phyloP scores from a whole-genome alignment of 2,329 filamentous ascomycete species.

The Ophiostoma sp. region DNA sequence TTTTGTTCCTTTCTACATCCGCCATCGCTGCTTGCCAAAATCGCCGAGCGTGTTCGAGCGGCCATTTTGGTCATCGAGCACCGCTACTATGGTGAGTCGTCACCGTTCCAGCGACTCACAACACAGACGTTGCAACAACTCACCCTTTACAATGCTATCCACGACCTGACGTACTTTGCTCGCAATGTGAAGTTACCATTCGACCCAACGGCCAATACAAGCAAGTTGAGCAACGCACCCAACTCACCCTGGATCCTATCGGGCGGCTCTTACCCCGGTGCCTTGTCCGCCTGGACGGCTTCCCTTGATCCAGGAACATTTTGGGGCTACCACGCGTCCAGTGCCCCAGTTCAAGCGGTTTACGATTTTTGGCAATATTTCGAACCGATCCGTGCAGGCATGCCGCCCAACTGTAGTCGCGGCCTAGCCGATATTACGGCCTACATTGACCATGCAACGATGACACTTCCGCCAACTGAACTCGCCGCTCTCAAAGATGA shows the following conservation, averaged over 20 bases:
- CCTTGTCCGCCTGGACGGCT: constrained; percentile 57
- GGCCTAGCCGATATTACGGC: constrained; percentile 54
- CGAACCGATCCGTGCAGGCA: constrained; percentile 55
- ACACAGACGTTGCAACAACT: constrained; percentile 56
- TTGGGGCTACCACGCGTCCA: constrained; percentile 61
- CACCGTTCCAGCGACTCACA: constrained; percentile 51
- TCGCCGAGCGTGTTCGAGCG: not conserved
- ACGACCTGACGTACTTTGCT: constrained; percentile 57
- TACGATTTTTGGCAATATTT: constrained; percentile 62
- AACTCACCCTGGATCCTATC: constrained; percentile 57
- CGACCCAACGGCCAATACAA: constrained; percentile 38
- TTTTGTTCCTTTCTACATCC: constrained; percentile 6
- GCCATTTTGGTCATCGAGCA: constrained; percentile 35
- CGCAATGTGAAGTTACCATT: constrained; percentile 55
- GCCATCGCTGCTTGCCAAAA: not conserved
- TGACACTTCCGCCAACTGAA: constrained; percentile 39
- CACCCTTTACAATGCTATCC: constrained; percentile 54
- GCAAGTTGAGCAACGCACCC: constrained; percentile 49
- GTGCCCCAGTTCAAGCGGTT: constrained; percentile 56
- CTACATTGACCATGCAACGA: constrained; percentile 53
- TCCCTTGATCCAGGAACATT: constrained; percentile 55
- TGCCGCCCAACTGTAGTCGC: constrained; percentile 58
- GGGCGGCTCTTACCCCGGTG: constrained; percentile 59
- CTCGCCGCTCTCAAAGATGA: constrained; percentile 3
- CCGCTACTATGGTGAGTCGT: constrained; percentile 59